Percentiles rank a stretch among this genome's conserved stretches.
Conservation (phyloP, 352 stramenopile genomes). For the Globisporangium paroecandrum region DNA sequence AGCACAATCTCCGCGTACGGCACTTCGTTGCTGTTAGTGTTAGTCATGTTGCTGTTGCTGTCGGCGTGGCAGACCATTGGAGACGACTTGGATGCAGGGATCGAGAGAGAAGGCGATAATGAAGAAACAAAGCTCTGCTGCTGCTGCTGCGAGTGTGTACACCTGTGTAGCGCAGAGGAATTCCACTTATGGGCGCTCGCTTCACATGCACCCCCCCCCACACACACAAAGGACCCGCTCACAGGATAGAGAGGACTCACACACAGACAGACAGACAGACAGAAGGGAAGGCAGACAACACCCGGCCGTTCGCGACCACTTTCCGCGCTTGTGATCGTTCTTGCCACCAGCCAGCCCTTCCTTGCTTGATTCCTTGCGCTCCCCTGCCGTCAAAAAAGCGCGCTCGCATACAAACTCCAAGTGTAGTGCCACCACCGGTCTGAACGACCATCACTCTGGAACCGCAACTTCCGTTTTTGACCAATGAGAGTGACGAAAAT, state of each 20-base stretch:
- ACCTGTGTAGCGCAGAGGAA: constrained; percentile 17
- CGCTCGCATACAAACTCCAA: constrained; percentile 9
- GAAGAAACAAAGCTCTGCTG: neutral
- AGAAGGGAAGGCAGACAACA: neutral
- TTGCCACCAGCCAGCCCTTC: neutral
- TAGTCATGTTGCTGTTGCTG: constrained; percentile 43
- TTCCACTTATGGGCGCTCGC: constrained; percentile 17
- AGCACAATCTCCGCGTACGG: constrained; percentile 66
- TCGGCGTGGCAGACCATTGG: constrained; percentile 22
- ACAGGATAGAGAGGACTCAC: neutral
- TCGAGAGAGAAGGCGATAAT: neutral
- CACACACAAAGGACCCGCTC: neutral
- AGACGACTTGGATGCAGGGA: neutral
- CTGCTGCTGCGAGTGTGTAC: no score
- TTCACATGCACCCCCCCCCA: constrained; percentile 4
- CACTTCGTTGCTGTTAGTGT: constrained; percentile 36
- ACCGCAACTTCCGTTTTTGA: neutral
- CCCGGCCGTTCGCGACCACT: neutral
- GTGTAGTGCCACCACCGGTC: constrained; percentile 18
- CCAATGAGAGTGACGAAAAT: neutral
- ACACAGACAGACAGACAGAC: neutral
- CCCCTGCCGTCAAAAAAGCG: neutral
- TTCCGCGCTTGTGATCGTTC: neutral
- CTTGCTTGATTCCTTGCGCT: neutral
- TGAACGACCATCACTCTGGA: constrained; percentile 8